Percentiles rank a stretch among this genome's conserved stretches.
These are phyloP conservation scores for Hemileia vastatrix DNA, from an alignment of 1,284 basidiomycete species.

Conservation along the genomic window DNA sequence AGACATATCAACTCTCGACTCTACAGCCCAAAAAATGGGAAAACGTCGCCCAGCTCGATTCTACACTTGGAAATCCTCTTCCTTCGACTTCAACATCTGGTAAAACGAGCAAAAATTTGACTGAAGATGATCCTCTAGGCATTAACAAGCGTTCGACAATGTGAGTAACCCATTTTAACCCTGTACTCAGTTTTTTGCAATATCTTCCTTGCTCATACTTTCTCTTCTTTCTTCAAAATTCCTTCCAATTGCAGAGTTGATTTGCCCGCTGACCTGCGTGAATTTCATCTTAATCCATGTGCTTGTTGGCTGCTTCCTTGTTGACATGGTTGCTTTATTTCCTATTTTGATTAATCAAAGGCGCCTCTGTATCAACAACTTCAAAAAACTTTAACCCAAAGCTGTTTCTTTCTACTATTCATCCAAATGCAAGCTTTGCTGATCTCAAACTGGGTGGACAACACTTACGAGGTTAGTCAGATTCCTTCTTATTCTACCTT, in stretches of 20 bases:
- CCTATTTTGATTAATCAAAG: conserved; percentile 1
- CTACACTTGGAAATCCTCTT: neutral
- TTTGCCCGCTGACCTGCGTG: conserved; percentile 15
- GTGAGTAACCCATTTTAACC: conserved; percentile 16
- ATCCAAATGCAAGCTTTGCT: conserved; percentile 92
- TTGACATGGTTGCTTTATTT: neutral
- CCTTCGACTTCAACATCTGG: neutral
- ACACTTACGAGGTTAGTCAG: conserved; percentile 26
- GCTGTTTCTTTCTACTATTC: conserved; percentile 76
- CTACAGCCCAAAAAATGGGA: conserved; percentile 44
- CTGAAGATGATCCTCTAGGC: neutral
- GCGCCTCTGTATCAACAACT: conserved; percentile 56
- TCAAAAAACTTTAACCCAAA: conserved; percentile 97
- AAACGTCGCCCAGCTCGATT: conserved; percentile 26
- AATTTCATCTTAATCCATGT: neutral
- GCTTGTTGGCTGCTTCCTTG: neutral
- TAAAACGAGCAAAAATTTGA: conserved; percentile 4
- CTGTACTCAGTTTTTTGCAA: conserved; percentile 15
- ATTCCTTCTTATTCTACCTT: conserved; percentile 36
- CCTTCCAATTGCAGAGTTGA: conserved; percentile 1
- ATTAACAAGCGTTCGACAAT: conserved; percentile 11
- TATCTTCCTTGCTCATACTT: neutral
- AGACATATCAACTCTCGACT: conserved; percentile 45
- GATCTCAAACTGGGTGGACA: conserved; percentile 65
- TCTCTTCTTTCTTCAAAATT: neutral